Base-by-base conservation (phyloP, 768 basidiomycete species). In the Hygrophorus pudorinus region DNA sequence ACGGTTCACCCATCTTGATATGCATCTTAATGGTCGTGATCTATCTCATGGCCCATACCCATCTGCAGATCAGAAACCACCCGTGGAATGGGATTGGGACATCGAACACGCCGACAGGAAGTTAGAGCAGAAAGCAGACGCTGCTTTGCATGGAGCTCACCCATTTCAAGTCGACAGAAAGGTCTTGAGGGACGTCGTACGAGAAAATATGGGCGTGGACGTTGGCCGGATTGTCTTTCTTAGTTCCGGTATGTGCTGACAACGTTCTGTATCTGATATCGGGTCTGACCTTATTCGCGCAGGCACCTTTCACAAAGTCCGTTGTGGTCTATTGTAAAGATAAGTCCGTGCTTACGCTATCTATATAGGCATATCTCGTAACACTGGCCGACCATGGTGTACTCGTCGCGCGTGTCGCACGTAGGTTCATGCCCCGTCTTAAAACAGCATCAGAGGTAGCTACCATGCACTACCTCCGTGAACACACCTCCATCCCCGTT, bases 381-480 rank as follows among this genome's bases (percentile, higher is more conserved):
- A 81, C 78, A 6, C 72, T 89, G 14, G 66, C 62, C 14, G 75
- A 82, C 53, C 64, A 71, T 12, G 64, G 72, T 41, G 71, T 83
- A 46, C 59, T 90, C 34, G 79, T 91, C 6, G 85, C 83, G 5
- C 76, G 86, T 31, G 84, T 90, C 17, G 87, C 87, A 2, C 79
- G 86, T 41, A 76, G 83, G 8, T 90, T 84, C 60, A 87, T 90
- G 85, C 82, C 86, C 1, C 74, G 82, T 28, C 72, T 88, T 51
- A 91, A 91, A 65, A 88, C 84, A 3, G 81, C 85, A 59, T 89
- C 87, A 0, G 88, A 91, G 56, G 82, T 88, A 6, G 86, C 87
- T 2, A 91, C 87, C 0, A 79, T 90, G 66, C 71, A 73, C n/a
- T 90, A 81, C 57, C 70, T 91, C 20, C 79, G 83, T 40, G 68